A percentile compares a stretch with the other conserved stretches of the same genome.
These are phyloP conservation scores for Eucalyptus coolabah DNA, from an alignment of 345 rosid species.

Conservation along the genomic window DNA sequence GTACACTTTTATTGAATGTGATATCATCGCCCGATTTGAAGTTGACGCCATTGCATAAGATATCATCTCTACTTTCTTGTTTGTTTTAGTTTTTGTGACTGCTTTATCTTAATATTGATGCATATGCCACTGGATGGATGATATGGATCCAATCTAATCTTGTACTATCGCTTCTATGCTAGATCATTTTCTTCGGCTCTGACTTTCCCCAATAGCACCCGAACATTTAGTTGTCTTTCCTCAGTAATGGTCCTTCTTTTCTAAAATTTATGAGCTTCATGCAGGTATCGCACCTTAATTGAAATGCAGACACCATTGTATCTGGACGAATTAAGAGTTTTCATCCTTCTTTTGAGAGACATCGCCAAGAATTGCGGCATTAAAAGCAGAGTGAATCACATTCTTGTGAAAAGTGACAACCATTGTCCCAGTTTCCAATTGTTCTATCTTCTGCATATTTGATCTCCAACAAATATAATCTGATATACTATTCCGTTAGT, in stretches of 20 bases:
- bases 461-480: background rate
- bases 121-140: background rate
- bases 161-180: background rate
- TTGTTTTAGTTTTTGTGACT: background rate
- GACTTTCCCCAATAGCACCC: background rate
- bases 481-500: background rate
- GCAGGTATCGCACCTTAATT: conserved; percentile 69
- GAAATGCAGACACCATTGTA: conserved; percentile 87
- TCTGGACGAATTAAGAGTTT: conserved; percentile 47
- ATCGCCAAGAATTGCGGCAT: background rate
- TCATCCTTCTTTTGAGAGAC: conserved; percentile 58
- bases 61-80: background rate
- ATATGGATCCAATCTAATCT: background rate
- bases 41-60: background rate
- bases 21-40: background rate
- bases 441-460: background rate
- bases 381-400: background rate
- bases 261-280: background rate
- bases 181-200: background rate
- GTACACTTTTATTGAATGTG: background rate
- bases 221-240: background rate
- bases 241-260: background rate
- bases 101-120: background rate
- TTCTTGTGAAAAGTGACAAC: background rate
- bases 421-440: background rate